Evolutionary conservation across 2,329 filamentous ascomycete species (phyloP), one percentile per base, ranked within the genome.

Genomic region (Hyphodiscus sp.): DNA sequence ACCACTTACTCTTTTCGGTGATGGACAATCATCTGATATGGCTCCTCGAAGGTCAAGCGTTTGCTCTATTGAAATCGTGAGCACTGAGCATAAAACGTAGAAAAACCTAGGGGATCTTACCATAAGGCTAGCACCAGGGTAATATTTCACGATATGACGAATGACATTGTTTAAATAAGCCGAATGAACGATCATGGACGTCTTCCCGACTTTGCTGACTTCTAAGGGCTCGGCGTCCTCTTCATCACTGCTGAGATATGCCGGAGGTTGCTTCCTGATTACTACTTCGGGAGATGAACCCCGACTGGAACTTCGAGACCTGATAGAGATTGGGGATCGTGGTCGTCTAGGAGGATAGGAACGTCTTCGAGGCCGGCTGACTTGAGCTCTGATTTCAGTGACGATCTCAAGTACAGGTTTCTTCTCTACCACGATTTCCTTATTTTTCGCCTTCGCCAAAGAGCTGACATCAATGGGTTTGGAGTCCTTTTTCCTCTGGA

Each of bases 11-110:
- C 42, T 23, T 56, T 57, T 29, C 44, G 26, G 41, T 59, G 57
- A 43, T 61, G 58, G 2, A 70, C 45, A 62, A 73, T 45, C 56
- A 75, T 10, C 70, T 71, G 1, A 54, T 62, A 53, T 72, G 74
- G 73, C 66, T 54, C 49, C 7, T 43, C n/a, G 26, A 61, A 51
- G n/a, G 47, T 38, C 11, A 38, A 38, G 33, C 33, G 4, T n/a
- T 38, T 38, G 33, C 33, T 38, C 33, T 38, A 38, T 38, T 38
- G 33, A n/a, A n/a, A 4, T 13, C 33, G 33, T 38, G 33, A 38
- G 33, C 33, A 13, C 11, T 38, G 16, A 38, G 33, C 16, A 38
- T 13, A 10, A 5, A n/a, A 6, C 16, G 11, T 15, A 38, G n/a
- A n/a, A 15, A 5, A n/a, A 13, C 13, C 33, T 2, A 38, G 13